Conservation (phyloP, 495 filamentous ascomycete species). For the Neohortaea acidophila region DNA sequence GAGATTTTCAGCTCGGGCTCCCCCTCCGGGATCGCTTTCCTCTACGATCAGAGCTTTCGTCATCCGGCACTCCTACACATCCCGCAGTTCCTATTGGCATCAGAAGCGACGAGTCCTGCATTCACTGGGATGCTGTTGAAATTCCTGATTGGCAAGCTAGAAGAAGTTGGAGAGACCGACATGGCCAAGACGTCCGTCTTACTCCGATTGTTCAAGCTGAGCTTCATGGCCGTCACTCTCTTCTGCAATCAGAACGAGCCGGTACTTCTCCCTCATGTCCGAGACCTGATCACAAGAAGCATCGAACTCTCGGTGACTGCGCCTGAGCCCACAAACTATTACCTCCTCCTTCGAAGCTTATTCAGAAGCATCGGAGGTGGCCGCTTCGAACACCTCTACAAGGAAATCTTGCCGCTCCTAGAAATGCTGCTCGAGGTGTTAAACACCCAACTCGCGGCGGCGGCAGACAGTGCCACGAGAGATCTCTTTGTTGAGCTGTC, state of each 20-base stretch:
- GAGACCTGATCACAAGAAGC: constrained; percentile 88
- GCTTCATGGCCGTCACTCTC: constrained; percentile 97
- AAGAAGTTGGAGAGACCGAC: constrained; percentile 84
- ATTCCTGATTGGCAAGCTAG: constrained; percentile 90
- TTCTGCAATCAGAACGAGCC: constrained; percentile 92
- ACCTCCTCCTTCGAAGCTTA: constrained; percentile 76
- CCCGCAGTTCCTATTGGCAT: constrained; percentile 94
- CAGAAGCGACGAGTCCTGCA: constrained; percentile 89
- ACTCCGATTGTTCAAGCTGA: constrained; percentile 89
- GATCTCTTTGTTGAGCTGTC: constrained; percentile 96
- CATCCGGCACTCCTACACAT: constrained; percentile 87
- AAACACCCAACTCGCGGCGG: constrained; percentile 79
- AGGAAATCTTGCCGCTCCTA: constrained; percentile 86
- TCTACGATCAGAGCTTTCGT: constrained; percentile 96
- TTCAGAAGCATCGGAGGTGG: constrained; percentile 96
- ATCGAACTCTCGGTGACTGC: constrained; percentile 90
- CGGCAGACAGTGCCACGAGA: constrained; percentile 73
- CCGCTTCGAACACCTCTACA: constrained; percentile 92
- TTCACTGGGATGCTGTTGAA: constrained; percentile 96
- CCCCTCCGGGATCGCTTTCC: constrained; percentile 62
- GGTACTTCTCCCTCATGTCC: constrained; percentile 86
- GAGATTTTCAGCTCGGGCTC: constrained; percentile 55
- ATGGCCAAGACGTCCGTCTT: constrained; percentile 82
- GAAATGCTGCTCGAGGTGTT: constrained; percentile 96
- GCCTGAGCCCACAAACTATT: constrained; percentile 97